Evolutionary conservation across 352 stramenopile species (phyloP).

Genomic region (Globisporangium nunn): DNA sequence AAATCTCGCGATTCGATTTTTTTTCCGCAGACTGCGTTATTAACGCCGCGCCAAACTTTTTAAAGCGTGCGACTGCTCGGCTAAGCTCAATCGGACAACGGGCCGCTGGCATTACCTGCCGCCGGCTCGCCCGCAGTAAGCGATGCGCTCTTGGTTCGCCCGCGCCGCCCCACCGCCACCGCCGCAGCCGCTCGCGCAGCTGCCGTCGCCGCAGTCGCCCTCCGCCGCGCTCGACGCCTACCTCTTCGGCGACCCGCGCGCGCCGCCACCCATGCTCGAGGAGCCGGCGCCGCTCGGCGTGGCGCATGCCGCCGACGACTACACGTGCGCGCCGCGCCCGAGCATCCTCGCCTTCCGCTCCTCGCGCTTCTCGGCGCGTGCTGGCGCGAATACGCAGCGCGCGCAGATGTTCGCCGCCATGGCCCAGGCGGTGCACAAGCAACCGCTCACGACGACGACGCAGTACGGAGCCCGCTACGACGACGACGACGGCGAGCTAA

Average conservation of each 20-base stretch:
- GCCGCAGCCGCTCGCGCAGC: background rate
- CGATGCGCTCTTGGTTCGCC: constrained; percentile 11
- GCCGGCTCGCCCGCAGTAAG: background rate
- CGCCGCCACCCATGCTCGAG: constrained; percentile 8
- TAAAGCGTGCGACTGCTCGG: too few relatives aligned
- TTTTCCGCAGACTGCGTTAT: too few relatives aligned
- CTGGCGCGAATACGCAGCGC: constrained; percentile 28
- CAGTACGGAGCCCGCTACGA: constrained; percentile 1
- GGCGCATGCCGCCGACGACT: constrained; percentile 6
- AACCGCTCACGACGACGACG: background rate
- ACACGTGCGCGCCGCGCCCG: constrained; percentile 22
- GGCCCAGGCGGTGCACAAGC: constrained; percentile 9
- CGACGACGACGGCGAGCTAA: background rate
- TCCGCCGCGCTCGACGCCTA: constrained; percentile 5
- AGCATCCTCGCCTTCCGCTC: constrained; percentile 43
- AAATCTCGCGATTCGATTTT: too few relatives aligned
- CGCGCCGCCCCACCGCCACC: background rate
- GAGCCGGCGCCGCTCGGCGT: constrained; percentile 15
- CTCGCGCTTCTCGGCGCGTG: constrained; percentile 30
- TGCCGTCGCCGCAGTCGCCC: background rate
- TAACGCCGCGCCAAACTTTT: too few relatives aligned
- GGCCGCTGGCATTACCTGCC: too few relatives aligned
- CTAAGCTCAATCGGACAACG: too few relatives aligned
- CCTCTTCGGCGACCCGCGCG: constrained; percentile 6
- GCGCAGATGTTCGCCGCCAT: constrained; percentile 37